Conservation (phyloP, 805 yeast genomes). For the Saccharomycopsis vini region DNA sequence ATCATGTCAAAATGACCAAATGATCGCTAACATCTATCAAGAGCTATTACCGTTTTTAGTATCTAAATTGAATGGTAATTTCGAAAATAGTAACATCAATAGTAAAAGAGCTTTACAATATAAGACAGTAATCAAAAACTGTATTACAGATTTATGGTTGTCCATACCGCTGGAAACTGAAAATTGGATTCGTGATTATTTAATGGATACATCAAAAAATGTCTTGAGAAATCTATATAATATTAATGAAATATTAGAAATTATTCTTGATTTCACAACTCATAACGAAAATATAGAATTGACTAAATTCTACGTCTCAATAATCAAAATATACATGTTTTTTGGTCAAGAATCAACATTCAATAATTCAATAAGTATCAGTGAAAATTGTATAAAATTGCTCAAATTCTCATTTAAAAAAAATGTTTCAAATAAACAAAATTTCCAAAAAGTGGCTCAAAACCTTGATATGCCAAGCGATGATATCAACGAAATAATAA, state of each 20-base stretch:
- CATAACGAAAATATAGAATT: too few relatives aligned
- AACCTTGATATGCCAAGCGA: not conserved
- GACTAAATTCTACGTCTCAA: constrained; percentile 11
- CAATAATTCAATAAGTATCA: constrained; percentile 1
- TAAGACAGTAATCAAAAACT: not conserved
- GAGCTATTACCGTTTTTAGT: constrained; percentile 11
- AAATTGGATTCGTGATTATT: constrained; percentile 23
- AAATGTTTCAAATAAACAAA: not conserved
- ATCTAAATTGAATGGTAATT: not conserved
- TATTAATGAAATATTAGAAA: constrained; percentile 22
- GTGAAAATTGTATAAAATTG: constrained; percentile 2
- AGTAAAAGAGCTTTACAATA: not conserved
- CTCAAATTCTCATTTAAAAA: constrained; percentile 4
- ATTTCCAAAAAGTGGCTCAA: constrained; percentile 7
- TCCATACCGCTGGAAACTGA: constrained; percentile 29
- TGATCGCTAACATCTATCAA: not conserved
- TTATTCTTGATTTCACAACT: constrained; percentile 24
- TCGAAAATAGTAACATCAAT: not conserved
- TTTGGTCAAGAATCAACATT: not conserved
- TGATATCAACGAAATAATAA: not conserved
- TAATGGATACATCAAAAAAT: constrained; percentile 23
- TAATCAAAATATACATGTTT: constrained; percentile 20
- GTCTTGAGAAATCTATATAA: constrained; percentile 21
- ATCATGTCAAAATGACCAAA: constrained; percentile 8
- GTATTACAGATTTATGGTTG: constrained; percentile 30